phyloP scores from a whole-genome alignment of 139 green algal genomes.

The Picochlorum sp. region DNA sequence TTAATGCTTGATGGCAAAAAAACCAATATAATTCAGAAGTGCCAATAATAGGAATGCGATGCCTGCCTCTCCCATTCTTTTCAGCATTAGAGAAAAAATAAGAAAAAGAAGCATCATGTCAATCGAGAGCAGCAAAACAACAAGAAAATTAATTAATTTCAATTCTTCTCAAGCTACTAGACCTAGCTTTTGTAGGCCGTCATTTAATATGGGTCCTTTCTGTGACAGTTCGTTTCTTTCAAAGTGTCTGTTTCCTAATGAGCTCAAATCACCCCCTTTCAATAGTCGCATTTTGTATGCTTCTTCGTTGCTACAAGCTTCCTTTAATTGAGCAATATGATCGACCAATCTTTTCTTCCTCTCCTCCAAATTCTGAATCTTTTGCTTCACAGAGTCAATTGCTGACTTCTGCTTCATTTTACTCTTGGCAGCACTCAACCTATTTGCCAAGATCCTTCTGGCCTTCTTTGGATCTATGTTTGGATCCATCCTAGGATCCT shows the following conservation, averaged over 20 bases:
- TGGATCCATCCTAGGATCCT: conserved; percentile 69
- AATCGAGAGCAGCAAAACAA: too few species aligned
- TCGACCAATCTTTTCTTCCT: background rate
- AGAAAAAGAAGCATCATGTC: too few species aligned
- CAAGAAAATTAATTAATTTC: background rate
- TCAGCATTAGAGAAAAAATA: too few species aligned
- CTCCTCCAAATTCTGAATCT: conserved; percentile 1
- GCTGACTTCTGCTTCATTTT: conserved; percentile 63
- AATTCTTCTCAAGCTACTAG: too few species aligned
- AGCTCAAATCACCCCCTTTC: background rate
- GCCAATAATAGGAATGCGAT: too few species aligned
- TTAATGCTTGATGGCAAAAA: too few species aligned
- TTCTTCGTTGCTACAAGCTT: background rate
- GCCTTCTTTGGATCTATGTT: conserved; percentile 61
- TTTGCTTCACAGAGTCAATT: conserved; percentile 2
- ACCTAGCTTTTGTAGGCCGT: too few species aligned
- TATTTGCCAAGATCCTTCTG: conserved; percentile 68
- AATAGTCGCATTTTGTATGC: background rate
- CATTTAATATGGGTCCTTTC: too few species aligned
- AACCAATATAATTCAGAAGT: too few species aligned
- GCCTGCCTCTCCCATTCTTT: too few species aligned
- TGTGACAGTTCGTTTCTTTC: conserved; percentile 6
- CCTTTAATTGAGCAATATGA: background rate
- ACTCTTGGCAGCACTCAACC: conserved; percentile 47
- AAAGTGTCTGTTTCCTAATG: conserved; percentile 1